Conservation (phyloP, 129 eudicot species). For the Kitagawia praeruptora region DNA sequence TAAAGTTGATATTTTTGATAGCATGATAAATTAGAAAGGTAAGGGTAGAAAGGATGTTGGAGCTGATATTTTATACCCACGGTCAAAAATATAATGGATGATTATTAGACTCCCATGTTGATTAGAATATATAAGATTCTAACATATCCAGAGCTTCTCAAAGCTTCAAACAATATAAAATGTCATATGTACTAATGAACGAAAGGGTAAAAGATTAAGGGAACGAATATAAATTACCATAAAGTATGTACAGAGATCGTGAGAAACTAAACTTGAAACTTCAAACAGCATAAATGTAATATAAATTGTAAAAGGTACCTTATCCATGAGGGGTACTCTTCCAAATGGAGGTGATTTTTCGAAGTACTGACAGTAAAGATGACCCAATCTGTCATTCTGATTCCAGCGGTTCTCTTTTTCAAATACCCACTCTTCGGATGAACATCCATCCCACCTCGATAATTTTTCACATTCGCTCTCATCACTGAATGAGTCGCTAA, state of each 20-base stretch:
- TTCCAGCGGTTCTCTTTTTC: conserved; percentile 43
- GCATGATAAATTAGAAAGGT: not conserved
- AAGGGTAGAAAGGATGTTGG: not conserved
- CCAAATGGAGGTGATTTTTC: conserved; percentile 62
- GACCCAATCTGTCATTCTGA: conserved; percentile 34
- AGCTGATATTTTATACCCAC: conserved; percentile 7
- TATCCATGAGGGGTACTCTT: conserved; percentile 68
- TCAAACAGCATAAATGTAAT: not conserved
- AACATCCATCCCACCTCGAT: conserved; percentile 93
- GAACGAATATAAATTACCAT: not conserved
- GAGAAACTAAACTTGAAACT: not conserved
- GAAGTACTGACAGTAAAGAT: conserved; percentile 57
- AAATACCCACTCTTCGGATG: conserved; percentile 57
- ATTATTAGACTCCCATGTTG: conserved; percentile 18
- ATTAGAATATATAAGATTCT: conserved; percentile 12
- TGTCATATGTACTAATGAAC: not conserved
- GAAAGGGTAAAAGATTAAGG: not conserved
- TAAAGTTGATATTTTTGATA: conserved; percentile 14
- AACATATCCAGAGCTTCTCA: conserved; percentile 10
- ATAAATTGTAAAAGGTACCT: conserved; percentile 37
- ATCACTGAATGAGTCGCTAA: conserved; percentile 79
- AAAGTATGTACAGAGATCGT: not conserved
- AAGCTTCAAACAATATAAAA: not conserved
- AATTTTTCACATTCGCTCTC: conserved; percentile 89
- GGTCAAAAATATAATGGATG: conserved; percentile 12